Base-by-base conservation (phyloP, 768 basidiomycete genomes). In the Mycena epipterygia region DNA sequence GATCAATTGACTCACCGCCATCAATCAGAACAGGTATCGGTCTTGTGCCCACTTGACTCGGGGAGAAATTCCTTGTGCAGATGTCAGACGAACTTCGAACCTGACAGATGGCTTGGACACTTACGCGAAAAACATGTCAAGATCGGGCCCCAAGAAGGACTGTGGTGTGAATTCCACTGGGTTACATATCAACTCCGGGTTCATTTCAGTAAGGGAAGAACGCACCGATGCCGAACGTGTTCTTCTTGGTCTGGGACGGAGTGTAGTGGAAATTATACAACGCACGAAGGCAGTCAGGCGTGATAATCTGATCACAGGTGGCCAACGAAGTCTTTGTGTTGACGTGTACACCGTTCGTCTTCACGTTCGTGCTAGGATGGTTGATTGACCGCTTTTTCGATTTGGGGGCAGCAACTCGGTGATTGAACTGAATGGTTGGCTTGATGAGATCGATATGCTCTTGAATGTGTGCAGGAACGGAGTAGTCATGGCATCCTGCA, bases 361-460 rank as follows among this genome's bases (percentile, higher is more conserved):
- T 81, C 0, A 71, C 35, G 14, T 71, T 77, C 68, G 75, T 44
- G 51, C 1, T 9, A 2, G 41, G 71, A 6, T 29, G 60, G 3
- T 25, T 46, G 21, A 37, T 21, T 2, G 49, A 16, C 11, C 62
- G 52, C 42, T 64, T 72, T 32, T 63, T 67, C 66, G 68, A 67
- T 72, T 73, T 68, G n/a, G 49, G 68, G n/a, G 63, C 35, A 11
- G 60, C 48, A n/a, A 67, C 59, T 11, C 64, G 73, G 39, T 78
- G 76, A 65, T 78, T 75, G 72, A 86, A 86, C 58, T 87, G 84
- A 0, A 87, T 78, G 0, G 86, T 86, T 9, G 86, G 86, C 8
- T 76, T 84, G 32, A 86, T 82, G 52, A 87, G 78, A 52, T 86
- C 85, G 48, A 86, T 72, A 37, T 86, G 86, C 6, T 73, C 67